Evolutionary conservation across 2,329 filamentous ascomycete genomes (phyloP), one percentile per base, ranked within the genome.

Genomic region (Tolypocladium inflatum): DNA sequence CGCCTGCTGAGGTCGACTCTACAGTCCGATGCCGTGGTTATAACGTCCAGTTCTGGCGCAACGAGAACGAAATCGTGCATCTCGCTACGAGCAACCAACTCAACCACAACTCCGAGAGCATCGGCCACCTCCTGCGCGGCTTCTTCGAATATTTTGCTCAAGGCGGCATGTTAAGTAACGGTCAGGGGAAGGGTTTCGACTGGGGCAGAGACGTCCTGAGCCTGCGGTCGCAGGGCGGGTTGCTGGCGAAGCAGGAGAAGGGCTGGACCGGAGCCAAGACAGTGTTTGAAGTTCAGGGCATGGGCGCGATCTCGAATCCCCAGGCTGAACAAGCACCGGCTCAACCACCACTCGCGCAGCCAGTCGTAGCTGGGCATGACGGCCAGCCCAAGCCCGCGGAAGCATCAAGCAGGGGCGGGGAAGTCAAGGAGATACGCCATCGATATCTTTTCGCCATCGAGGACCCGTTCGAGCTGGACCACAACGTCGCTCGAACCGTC

Each of bases 91-190:
- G 76, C 41, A 80, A 84, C 21, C 76, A 80, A 55, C 74, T 93
- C 39, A 90, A 84, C 37, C 74, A 79, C 45, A 96, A 96, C 67
- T 73, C 70, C 1, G 85, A 94, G 58, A 80, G 85, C 0, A 66
- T 93, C 2, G 90, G 90, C 2, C 76, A 80, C 6, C 78, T 97
- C 0, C 78, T 97, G 0, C 81, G 87, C 56, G 90, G 90, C 0
- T 96, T 97, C 74, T 96, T 96, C 67, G 87, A 90, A 65, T 96
- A 96, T 71, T 96, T 87, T 67, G 87, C 89, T 3, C 83, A 87
- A 35, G 78, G 74, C 60, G 78, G 78, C 23, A 66, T 71, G n/a
- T 78, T 86, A 75, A 75, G 76, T 60, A 79, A 77, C 6, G 75
- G 76, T 4, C 70, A 71, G 0, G 66, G 66, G 53, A 80, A 81